Conservation (phyloP, 2,329 filamentous ascomycete species). For the Colletotrichum sp. region DNA sequence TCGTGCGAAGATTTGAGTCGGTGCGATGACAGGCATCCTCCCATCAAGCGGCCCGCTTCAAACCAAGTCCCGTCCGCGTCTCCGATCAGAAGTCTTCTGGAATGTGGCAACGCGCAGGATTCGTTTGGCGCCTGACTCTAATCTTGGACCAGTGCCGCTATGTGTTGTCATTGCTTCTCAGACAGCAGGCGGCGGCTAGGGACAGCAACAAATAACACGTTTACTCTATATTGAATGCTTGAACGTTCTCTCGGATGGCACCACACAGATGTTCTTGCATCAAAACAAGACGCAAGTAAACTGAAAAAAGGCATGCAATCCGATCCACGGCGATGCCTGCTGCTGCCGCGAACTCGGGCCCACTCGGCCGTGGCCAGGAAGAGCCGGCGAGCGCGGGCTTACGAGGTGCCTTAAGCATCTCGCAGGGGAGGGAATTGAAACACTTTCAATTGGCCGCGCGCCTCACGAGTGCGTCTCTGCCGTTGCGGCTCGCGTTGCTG, state of each 20-base stretch:
- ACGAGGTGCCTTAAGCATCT: neutral
- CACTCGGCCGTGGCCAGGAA: neutral
- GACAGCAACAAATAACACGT: neutral
- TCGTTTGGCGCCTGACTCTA: neutral
- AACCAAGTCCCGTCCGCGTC: neutral
- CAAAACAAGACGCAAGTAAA: neutral
- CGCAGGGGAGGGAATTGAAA: neutral
- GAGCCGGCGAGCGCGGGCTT: neutral
- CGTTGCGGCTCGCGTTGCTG: neutral
- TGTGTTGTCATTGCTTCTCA: neutral
- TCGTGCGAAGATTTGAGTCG: neutral
- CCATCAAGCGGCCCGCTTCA: neutral
- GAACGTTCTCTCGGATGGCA: neutral
- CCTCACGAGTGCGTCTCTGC: neutral
- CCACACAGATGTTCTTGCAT: neutral
- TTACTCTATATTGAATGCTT: neutral
- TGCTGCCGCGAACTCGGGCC: neutral
- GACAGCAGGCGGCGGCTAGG: neutral
- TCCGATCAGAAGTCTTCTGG: neutral
- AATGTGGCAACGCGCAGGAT: neutral
- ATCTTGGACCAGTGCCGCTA: neutral
- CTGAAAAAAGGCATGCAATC: neutral
- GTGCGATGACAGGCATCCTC: neutral
- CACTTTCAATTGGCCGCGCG: neutral
- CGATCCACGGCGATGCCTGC: neutral